Conservation (phyloP, 2,329 filamentous ascomycete genomes). For the Nannizzia gypsea region DNA sequence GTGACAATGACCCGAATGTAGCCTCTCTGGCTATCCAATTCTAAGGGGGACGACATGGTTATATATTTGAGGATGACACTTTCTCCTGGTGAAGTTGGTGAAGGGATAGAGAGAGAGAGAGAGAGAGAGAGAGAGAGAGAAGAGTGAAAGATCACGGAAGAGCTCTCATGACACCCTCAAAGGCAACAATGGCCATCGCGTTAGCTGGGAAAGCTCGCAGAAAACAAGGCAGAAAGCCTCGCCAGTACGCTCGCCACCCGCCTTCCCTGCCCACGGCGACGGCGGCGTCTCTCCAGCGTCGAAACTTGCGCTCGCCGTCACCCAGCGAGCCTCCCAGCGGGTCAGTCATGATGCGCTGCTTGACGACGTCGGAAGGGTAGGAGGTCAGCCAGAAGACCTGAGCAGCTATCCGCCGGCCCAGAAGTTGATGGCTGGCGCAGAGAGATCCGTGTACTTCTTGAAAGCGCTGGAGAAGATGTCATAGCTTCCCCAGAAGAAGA, state of each 20-base stretch:
- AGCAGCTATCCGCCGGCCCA: slow-evolving; percentile 90
- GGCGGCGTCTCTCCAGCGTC: slow-evolving; percentile 69
- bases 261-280: slow-evolving; percentile 60
- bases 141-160: slow-evolving; percentile 23
- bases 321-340: slow-evolving; percentile 59
- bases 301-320: slow-evolving; percentile 58
- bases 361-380: slow-evolving; percentile 87
- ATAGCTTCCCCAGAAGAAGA: slow-evolving; percentile 97
- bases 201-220: slow-evolving; percentile 90
- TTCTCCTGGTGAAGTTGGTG: too few relatives aligned
- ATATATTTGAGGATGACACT: neutral
- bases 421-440: slow-evolving; percentile 78
- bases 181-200: slow-evolving; percentile 82
- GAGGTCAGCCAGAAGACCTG: slow-evolving; percentile 91
- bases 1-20: neutral
- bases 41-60: neutral
- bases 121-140: too few relatives aligned
- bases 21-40: too few relatives aligned
- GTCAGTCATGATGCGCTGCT: slow-evolving; percentile 96
- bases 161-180: slow-evolving; percentile 76
- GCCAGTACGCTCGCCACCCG: slow-evolving; percentile 74
- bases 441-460: slow-evolving; percentile 54
- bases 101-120: too few relatives aligned
- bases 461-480: slow-evolving; percentile 66
- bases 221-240: slow-evolving; percentile 89